phyloP scores from a whole-genome alignment of 2,329 filamentous ascomycete species.

The Talaromyces sp. region DNA sequence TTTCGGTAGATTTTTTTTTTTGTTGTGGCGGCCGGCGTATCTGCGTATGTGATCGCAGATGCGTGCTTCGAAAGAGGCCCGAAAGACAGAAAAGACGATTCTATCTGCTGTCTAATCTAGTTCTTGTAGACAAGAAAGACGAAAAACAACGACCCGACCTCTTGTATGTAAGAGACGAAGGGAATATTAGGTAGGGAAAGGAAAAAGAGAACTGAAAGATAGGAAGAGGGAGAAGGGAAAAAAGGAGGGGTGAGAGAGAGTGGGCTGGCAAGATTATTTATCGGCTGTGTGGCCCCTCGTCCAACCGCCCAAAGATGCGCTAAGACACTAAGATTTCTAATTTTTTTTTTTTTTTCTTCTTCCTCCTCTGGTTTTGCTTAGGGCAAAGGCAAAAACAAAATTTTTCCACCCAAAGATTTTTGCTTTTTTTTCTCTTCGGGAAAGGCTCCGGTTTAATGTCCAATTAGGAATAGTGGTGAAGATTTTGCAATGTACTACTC shows the following conservation, averaged over 20 bases:
- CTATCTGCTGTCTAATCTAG: slow-evolving; percentile 35
- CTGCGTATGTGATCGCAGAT: slow-evolving; percentile 32
- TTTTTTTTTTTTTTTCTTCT: slow-evolving; percentile 24
- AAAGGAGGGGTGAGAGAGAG: slow-evolving; percentile 20
- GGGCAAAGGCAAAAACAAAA: slow-evolving; percentile 8
- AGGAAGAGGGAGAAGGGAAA: slow-evolving; percentile 20
- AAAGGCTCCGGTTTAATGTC: slow-evolving; percentile 23
- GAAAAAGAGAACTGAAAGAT: slow-evolving; percentile 19
- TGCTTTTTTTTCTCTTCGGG: slow-evolving; percentile 19
- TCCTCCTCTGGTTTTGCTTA: slow-evolving; percentile 17
- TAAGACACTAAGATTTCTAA: not conserved
- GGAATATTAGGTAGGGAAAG: slow-evolving; percentile 18
- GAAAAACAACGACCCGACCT: slow-evolving; percentile 34
- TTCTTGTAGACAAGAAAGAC: slow-evolving; percentile 27
- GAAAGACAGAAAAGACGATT: slow-evolving; percentile 24
- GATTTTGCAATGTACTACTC: slow-evolving; percentile 19
- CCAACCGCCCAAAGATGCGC: slow-evolving; percentile 1
- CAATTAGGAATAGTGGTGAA: slow-evolving; percentile 21
- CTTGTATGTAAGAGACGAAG: slow-evolving; percentile 24
- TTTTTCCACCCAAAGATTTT: slow-evolving; percentile 6
- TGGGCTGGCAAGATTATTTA: slow-evolving; percentile 33
- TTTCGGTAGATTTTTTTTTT: slow-evolving; percentile 28
- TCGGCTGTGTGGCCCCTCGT: slow-evolving; percentile 33
- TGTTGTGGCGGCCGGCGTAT: slow-evolving; percentile 28
- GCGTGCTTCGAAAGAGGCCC: slow-evolving; percentile 31